These are phyloP conservation scores for Hydnum rufescens DNA, from an alignment of 768 basidiomycete genomes.

Conservation along the genomic window DNA sequence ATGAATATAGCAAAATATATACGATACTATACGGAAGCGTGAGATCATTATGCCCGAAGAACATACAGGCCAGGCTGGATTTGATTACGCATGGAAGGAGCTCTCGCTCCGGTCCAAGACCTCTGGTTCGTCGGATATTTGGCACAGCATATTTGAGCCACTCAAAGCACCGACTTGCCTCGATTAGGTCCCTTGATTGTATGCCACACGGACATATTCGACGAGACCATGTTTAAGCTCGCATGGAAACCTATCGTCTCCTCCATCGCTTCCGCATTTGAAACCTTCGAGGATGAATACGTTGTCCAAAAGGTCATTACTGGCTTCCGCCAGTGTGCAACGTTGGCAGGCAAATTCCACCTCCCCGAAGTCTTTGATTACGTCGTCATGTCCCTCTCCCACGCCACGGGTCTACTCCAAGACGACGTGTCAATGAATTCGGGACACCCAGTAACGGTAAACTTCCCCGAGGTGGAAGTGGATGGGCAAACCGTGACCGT, in stretches of 20 bases:
- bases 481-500: conserved; percentile 82
- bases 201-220: conserved; percentile 64
- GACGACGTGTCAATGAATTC: conserved; percentile 32
- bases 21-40: conserved; percentile 80
- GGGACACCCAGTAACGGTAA: conserved; percentile 42
- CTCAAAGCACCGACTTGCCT: not conserved
- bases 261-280: conserved; percentile 91
- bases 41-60: conserved; percentile 98
- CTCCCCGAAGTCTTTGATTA: conserved; percentile 95
- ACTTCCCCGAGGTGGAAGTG: conserved; percentile 75
- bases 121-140: conserved; percentile 33
- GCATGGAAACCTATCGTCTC: conserved; percentile 86
- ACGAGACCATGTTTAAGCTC: conserved; percentile 83
- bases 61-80: conserved; percentile 87
- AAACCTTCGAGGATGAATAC: conserved; percentile 90
- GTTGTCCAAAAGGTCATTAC: conserved; percentile 86
- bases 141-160: not conserved
- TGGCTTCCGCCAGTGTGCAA: conserved; percentile 94
- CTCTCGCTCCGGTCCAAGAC: conserved; percentile 61
- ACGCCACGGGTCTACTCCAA: conserved; percentile 66
- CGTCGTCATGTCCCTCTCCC: conserved; percentile 80
- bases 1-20: conserved; percentile 51
- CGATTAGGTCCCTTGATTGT: conserved; percentile 41
- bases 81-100: conserved; percentile 99
- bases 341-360: conserved; percentile 69